phyloP scores from a whole-genome alignment of 371 early-diverging fungal genomes.

The Parasitella parasitica region DNA sequence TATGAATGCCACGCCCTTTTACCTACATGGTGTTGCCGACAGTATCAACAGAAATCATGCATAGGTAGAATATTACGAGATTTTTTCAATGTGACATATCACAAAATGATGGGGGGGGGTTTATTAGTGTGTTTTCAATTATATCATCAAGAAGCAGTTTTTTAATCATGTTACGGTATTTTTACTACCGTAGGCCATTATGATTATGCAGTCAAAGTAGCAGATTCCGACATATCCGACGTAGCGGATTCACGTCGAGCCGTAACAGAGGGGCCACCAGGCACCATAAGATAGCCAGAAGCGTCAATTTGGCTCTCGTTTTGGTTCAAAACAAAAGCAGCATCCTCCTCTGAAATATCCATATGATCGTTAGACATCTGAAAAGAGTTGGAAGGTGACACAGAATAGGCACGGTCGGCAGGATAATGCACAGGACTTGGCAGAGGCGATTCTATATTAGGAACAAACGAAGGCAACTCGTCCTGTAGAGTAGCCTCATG shows the following conservation, averaged over 20 bases:
- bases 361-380: slow-evolving; percentile 3
- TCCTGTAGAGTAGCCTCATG: background rate
- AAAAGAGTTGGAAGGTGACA: slow-evolving; percentile 30
- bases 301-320: slow-evolving; percentile 23
- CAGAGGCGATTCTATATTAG: slow-evolving; percentile 35
- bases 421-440: slow-evolving; percentile 31
- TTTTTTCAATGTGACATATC: too few relatives aligned
- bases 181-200: too few relatives aligned
- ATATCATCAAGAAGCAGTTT: too few relatives aligned
- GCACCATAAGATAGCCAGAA: slow-evolving; percentile 41
- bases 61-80: too few relatives aligned
- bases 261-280: slow-evolving; percentile 1
- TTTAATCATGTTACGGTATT: too few relatives aligned
- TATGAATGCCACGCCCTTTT: too few relatives aligned
- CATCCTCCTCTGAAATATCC: slow-evolving; percentile 3
- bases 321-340: slow-evolving; percentile 8
- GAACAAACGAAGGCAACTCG: slow-evolving; percentile 34
- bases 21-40: too few relatives aligned
- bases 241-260: background rate
- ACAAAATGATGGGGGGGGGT: too few relatives aligned
- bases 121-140: too few relatives aligned
- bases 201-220: too few relatives aligned
- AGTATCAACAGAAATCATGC: too few relatives aligned
- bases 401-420: slow-evolving; percentile 26
- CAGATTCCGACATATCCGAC: too few relatives aligned